Evolutionary conservation across 2,329 filamentous ascomycete genomes (phyloP).

Genomic region (Alternaria sp.): DNA sequence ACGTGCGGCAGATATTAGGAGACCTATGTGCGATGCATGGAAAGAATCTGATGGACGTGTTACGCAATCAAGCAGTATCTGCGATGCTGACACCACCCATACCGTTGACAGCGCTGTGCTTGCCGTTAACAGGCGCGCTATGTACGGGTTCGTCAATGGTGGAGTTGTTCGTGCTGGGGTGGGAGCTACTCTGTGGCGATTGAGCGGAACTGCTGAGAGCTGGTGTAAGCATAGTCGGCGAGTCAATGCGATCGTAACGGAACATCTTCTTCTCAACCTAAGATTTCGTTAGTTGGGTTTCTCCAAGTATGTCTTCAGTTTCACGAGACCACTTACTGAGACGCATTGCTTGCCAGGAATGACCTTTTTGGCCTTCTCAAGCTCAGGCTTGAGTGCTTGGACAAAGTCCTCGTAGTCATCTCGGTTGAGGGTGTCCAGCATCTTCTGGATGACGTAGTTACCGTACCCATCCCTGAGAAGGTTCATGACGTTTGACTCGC

Average conservation of each 20-base stretch:
- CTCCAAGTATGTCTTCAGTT: not conserved
- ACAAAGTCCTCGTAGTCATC: constrained; percentile 55
- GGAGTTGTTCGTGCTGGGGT: constrained; percentile 70
- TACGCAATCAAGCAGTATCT: constrained; percentile 16
- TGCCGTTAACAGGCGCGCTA: constrained; percentile 19
- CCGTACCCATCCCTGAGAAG: constrained; percentile 92
- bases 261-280: constrained; percentile 60
- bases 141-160: constrained; percentile 57
- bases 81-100: constrained; percentile 30
- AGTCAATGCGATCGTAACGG: constrained; percentile 48
- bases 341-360: constrained; percentile 55
- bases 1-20: constrained; percentile 1
- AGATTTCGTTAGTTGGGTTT: constrained; percentile 11
- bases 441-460: constrained; percentile 96
- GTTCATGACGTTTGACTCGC: constrained; percentile 73
- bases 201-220: constrained; percentile 75
- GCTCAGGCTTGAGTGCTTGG: constrained; percentile 54
- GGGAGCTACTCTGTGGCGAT: constrained; percentile 71
- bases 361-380: constrained; percentile 54
- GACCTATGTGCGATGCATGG: constrained; percentile 1
- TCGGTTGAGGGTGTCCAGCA: constrained; percentile 63
- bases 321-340: constrained; percentile 39
- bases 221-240: constrained; percentile 56
- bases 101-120: constrained; percentile 20
- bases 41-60: constrained; percentile 3